Evolutionary conservation across 805 yeast species (phyloP).

Genomic region (Candida berthetii): DNA sequence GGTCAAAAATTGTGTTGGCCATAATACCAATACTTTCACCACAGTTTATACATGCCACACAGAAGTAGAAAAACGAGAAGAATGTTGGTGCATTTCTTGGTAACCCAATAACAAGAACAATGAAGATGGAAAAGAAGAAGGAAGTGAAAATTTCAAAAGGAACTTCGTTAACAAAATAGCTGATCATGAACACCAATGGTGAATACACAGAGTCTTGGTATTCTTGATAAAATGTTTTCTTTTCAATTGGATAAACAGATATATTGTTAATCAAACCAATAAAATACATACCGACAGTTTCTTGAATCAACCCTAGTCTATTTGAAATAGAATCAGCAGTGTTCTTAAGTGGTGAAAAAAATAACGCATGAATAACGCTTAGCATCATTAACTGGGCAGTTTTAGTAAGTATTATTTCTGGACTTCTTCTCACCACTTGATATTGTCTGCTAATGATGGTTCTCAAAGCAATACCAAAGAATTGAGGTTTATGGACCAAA

Average conservation of each 20-base stretch:
- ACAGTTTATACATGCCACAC: constrained; percentile 53
- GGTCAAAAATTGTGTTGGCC: constrained; percentile 62
- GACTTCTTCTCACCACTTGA: constrained; percentile 35
- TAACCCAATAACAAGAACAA: constrained; percentile 66
- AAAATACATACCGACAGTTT: constrained; percentile 64
- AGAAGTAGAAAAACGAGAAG: constrained; percentile 52
- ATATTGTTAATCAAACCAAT: constrained; percentile 77
- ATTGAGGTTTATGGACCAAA: constrained; percentile 23
- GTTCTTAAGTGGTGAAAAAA: constrained; percentile 53
- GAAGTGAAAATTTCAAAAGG: constrained; percentile 62
- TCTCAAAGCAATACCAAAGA: constrained; percentile 25
- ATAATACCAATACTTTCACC: constrained; percentile 81
- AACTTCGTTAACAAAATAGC: constrained; percentile 56
- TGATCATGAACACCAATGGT: constrained; percentile 51
- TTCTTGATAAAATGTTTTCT: constrained; percentile 75
- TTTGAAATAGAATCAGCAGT: constrained; percentile 47
- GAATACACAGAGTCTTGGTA: constrained; percentile 69
- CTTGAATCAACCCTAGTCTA: constrained; percentile 73
- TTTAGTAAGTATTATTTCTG: constrained; percentile 60
- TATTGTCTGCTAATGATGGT: constrained; percentile 28
- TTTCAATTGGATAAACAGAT: constrained; percentile 67
- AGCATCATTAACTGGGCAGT: constrained; percentile 57
- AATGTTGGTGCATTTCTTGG: constrained; percentile 61
- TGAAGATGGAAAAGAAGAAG: constrained; percentile 50
- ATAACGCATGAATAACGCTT: constrained; percentile 61